phyloP scores from a whole-genome alignment of 306 rosid genomes.

The Trifolium pratense region DNA sequence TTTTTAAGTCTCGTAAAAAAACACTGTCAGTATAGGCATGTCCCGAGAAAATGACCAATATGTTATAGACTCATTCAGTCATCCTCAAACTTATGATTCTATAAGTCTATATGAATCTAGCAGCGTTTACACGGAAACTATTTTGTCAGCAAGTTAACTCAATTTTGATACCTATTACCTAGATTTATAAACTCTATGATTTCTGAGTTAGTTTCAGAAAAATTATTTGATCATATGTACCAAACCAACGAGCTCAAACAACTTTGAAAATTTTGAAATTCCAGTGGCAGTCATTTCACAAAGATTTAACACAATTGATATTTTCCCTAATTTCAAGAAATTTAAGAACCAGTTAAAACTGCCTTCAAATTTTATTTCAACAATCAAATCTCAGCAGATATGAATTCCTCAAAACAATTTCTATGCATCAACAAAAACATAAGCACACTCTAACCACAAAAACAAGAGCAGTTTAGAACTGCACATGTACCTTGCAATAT shows the following conservation, averaged over 20 bases:
- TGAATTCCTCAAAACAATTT: neutral
- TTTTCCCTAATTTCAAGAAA: neutral
- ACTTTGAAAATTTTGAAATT: slow-evolving; percentile 3
- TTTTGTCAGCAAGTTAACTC: neutral
- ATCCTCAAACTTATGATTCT: neutral
- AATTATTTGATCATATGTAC: slow-evolving; percentile 1
- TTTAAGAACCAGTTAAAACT: slow-evolving; percentile 18
- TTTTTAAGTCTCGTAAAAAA: neutral
- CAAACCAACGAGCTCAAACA: slow-evolving; percentile 2
- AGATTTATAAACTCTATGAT: neutral
- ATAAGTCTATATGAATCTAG: neutral
- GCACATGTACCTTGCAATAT: slow-evolving; percentile 19
- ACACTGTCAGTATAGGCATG: neutral
- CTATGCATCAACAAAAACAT: slow-evolving; percentile 12
- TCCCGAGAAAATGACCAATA: neutral
- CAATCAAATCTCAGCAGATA: neutral
- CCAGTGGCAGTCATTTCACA: slow-evolving; percentile 2
- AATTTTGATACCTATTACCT: neutral
- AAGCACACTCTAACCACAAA: neutral
- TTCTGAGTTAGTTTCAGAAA: neutral
- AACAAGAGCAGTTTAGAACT: neutral
- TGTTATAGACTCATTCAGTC: neutral
- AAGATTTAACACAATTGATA: slow-evolving; percentile 1
- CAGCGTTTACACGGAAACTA: neutral
- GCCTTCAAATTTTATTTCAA: slow-evolving; percentile 11